Evolutionary conservation across 257 asterid species (phyloP), one percentile per base, ranked within the genome.

Genomic region (Solanum chmielewskii): DNA sequence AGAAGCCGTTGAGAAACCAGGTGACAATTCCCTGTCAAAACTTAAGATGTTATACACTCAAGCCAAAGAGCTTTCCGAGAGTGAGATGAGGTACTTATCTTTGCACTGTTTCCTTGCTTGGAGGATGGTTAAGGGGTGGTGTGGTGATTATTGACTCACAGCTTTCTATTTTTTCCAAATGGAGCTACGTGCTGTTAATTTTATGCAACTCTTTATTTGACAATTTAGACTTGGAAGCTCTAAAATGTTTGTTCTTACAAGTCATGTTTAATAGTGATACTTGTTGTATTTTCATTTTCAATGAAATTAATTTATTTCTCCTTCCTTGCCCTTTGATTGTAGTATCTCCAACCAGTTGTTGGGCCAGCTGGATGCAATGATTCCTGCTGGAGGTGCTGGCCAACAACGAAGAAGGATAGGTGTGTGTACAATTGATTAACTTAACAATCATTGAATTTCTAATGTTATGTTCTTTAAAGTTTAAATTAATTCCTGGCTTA

Each of bases 1-100:
- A 27, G 98, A 93, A 88, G 90, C 92, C 59, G 98, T 97, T 83
- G 98, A 97, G 89, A 95, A 93, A 91, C 96, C 99, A 27, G 96
- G 96, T 83, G 99, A 97, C 89, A 92, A 81, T 90, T 97, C 99
- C 60, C 90, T 97, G 45, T 80, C 93, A 59, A 93, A 70, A 92
- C 99, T 97, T 77, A 96, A 93, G 91, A 87, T 75, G 90, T 89
- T 96, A 89, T 97, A 97, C 71, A 92, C 90, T 86, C 96, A 90
- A 90, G 99, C 99, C 84, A 97, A 95, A 92, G 99, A 95, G 62
- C 94, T 97, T 44, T 94, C 99, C 0, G 99, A 94, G 92, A 90
- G 52, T 83, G 99, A 97, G 95, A 94, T 92, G 87, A 88, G 83
- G 99, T 97, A 90, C 59, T 45, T 84, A 84, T 27, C 29, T 84